Evolutionary conservation across 768 basidiomycete genomes (phyloP).

Genomic region (Trametes cingulata): DNA sequence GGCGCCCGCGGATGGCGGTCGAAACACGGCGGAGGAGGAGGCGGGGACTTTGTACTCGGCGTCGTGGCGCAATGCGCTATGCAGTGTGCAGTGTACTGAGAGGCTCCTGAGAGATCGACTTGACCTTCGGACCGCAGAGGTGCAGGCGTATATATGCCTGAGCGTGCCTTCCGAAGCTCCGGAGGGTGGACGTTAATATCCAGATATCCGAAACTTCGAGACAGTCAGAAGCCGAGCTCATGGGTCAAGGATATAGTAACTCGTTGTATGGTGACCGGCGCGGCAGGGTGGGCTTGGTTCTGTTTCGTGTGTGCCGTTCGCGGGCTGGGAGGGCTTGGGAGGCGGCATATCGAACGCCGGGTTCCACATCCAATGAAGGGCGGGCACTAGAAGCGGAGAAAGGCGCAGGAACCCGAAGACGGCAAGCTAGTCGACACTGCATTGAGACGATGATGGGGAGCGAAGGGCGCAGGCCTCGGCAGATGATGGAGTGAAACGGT

Average conservation of each 20-base stretch:
- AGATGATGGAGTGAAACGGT: neutral
- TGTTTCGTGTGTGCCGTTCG: neutral
- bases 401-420: neutral
- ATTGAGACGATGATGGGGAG: neutral
- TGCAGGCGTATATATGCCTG: too few relatives aligned
- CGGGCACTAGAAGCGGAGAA: neutral
- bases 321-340: neutral
- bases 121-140: too few relatives aligned
- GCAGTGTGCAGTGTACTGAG: neutral
- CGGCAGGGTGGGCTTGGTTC: neutral
- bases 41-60: neutral
- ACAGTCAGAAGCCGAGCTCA: too few relatives aligned
- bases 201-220: too few relatives aligned
- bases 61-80: neutral
- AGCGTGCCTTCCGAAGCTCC: too few relatives aligned
- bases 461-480: neutral
- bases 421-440: neutral
- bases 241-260: too few relatives aligned
- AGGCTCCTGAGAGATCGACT: too few relatives aligned
- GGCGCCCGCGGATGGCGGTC: neutral
- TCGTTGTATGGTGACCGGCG: neutral
- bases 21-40: neutral
- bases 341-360: neutral
- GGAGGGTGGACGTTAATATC: too few relatives aligned
- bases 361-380: neutral